Conservation (phyloP, 2,329 filamentous ascomycete species). For the Fusarium stilboides region DNA sequence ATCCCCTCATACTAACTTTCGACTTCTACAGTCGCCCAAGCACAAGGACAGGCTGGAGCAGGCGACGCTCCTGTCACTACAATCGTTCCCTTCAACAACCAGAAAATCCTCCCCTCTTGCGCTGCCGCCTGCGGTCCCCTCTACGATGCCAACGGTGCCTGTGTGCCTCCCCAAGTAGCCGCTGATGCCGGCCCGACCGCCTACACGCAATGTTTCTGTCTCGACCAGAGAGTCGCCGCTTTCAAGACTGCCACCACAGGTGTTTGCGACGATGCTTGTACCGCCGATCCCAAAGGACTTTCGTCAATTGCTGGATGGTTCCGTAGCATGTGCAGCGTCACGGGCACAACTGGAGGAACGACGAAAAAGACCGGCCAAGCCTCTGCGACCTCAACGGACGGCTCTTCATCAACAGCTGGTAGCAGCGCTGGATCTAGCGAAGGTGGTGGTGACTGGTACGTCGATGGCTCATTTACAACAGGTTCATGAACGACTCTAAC, state of each 20-base stretch:
- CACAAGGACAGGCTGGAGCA: conserved; percentile 9
- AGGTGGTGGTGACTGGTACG: conserved; percentile 65
- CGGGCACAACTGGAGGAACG: conserved; percentile 39
- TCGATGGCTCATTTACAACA: neutral
- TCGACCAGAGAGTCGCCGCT: conserved; percentile 69
- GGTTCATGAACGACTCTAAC: conserved; percentile 9
- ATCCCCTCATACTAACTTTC: conserved; percentile 37
- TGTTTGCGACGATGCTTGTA: conserved; percentile 75
- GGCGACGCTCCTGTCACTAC: conserved; percentile 58
- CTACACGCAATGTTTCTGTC: conserved; percentile 83
- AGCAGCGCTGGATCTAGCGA: conserved; percentile 41
- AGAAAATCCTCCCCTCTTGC: conserved; percentile 70
- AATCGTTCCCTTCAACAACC: conserved; percentile 68
- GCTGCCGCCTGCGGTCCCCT: conserved; percentile 72
- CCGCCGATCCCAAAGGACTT: conserved; percentile 60
- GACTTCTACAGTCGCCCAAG: conserved; percentile 27
- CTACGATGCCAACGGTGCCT: conserved; percentile 79
- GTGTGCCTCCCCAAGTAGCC: conserved; percentile 71
- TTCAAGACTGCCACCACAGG: conserved; percentile 71
- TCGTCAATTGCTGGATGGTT: conserved; percentile 79
- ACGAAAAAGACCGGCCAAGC: conserved; percentile 19
- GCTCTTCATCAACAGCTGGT: conserved; percentile 20
- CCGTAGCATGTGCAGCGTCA: conserved; percentile 72
- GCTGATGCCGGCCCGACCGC: conserved; percentile 63
- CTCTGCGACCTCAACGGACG: conserved; percentile 37